These are phyloP conservation scores for Acephala macrosclerotiorum DNA, from an alignment of 2,329 filamentous ascomycete species.

Conservation along the genomic window DNA sequence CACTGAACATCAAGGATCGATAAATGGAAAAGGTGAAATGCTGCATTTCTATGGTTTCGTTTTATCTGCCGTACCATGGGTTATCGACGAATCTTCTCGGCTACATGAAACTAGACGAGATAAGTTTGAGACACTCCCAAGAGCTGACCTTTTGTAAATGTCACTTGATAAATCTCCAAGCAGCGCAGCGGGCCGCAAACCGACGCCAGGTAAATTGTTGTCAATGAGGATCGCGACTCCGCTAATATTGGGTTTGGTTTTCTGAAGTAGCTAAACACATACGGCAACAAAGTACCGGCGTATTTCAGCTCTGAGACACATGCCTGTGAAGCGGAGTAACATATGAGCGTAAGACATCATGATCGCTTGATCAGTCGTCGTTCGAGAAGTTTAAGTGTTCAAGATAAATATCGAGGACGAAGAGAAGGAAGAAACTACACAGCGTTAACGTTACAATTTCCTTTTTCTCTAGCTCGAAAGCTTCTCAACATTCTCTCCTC, in stretches of 20 bases:
- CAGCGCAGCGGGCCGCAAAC: conserved; percentile 23
- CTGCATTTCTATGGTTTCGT: conserved; percentile 12
- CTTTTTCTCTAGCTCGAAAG: not conserved
- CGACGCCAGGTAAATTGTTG: conserved; percentile 20
- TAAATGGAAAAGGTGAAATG: conserved; percentile 23
- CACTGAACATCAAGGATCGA: conserved; percentile 22
- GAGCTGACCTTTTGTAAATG: conserved; percentile 6
- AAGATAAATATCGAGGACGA: not conserved
- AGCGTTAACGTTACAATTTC: not conserved
- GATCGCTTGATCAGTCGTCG: not conserved
- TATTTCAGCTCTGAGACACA: not conserved
- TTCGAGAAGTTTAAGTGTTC: not conserved
- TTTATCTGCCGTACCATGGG: conserved; percentile 19
- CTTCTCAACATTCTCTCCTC: not conserved
- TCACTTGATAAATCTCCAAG: conserved; percentile 22
- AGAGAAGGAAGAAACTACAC: not conserved
- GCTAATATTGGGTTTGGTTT: conserved; percentile 1
- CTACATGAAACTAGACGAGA: conserved; percentile 16
- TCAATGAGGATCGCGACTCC: conserved; percentile 11
- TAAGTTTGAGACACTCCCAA: not conserved
- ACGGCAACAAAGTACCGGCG: not conserved
- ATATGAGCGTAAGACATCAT: not conserved
- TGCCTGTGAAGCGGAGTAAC: not conserved
- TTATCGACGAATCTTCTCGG: conserved; percentile 15
- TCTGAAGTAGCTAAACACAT: not conserved